Conservation (phyloP, 2,329 filamentous ascomycete genomes). For the Coniochaeta hoffmannii region DNA sequence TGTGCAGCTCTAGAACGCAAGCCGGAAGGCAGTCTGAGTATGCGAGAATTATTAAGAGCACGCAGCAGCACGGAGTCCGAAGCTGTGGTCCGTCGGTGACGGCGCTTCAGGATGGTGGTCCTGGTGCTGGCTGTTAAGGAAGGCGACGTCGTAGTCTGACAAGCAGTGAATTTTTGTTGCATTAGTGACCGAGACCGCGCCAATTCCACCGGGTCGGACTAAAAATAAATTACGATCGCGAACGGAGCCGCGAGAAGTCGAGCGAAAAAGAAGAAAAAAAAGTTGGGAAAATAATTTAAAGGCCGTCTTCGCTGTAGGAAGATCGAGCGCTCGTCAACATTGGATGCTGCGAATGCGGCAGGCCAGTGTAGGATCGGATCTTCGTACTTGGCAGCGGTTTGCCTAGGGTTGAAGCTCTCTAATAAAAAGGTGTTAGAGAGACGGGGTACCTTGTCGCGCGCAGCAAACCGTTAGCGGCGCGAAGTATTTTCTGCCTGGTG, state of each 20-base stretch:
- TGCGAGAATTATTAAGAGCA: background rate
- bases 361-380: background rate
- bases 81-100: conserved; percentile 5
- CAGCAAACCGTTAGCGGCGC: background rate
- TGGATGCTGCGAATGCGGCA: background rate
- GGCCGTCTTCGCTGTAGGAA: background rate
- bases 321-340: background rate
- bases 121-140: background rate
- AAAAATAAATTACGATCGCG: background rate
- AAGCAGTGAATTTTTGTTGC: conserved; percentile 1
- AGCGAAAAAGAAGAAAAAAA: conserved; percentile 4
- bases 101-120: background rate
- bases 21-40: conserved; percentile 10
- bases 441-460: background rate
- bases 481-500: background rate
- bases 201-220: background rate
- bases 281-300: background rate
- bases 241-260: background rate
- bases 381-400: background rate
- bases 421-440: background rate
- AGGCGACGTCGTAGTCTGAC: background rate
- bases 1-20: conserved; percentile 44
- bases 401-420: background rate
- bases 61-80: background rate
- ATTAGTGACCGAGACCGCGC: background rate